Base-by-base conservation (phyloP, 1,284 basidiomycete genomes). In the Leccinum subrobustum region DNA sequence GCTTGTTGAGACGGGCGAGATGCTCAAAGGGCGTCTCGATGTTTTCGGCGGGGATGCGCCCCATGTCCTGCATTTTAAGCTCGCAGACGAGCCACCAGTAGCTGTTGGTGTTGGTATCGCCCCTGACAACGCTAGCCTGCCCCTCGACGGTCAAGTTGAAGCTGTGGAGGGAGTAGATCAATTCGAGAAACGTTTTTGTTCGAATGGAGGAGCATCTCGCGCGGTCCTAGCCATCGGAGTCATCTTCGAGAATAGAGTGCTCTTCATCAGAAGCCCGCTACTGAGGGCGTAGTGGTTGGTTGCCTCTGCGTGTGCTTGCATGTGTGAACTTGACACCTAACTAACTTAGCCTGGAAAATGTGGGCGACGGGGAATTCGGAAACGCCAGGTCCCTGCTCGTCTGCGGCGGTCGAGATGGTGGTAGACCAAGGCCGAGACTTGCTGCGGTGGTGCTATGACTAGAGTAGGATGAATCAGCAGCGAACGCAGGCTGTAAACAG, bases 81-180 rank as follows among this genome's bases (percentile, higher is more conserved):
- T 97, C 95, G 57, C 94, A 86, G 16, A 98, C 95, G 55, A 97
- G 88, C 95, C 95, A 97, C 95, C 95, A 97, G 77, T 97, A 98
- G 75, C 92, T 94, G 77, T 98, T 97, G 63, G 89, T 93, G 74
- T 98, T 23, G 20, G 20, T 20, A 20, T 25, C 25, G 25, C 25
- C 25, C 1, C 25, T 27, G 25, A 27, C 25, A 6, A 27, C 25
- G 25, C 25, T 27, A 27, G 25, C 25, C 25, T 27, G 25, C 6
- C 95, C 95, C 70, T 97, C 95, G 25, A 97, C 95, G 0, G 95
- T 97, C 20, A 20, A 20, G 20, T 20, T 20, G 75, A 97, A 97
- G 67, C 92, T 96, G 72, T 96, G 95, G 20, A 95, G 78, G 11
- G 92, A 92, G 67, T 95, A 95, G 23, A 95, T 92, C 64, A 94